A percentile compares a stretch with the other conserved stretches of the same genome.
phyloP scores from a whole-genome alignment of 805 yeast species.

The Candida chilensis region DNA sequence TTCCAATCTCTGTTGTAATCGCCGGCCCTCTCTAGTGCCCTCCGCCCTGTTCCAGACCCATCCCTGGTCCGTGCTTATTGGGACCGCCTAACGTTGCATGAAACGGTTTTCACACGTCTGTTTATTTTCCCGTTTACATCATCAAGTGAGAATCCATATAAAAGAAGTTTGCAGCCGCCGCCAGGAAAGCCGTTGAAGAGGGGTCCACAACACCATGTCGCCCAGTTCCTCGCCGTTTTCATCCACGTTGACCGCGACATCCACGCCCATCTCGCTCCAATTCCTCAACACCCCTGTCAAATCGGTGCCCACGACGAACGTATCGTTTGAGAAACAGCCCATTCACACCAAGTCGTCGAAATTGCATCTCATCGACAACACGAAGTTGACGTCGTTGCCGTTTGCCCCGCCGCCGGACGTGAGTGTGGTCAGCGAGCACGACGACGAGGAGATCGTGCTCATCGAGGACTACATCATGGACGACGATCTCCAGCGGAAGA shows the following conservation, averaged over 20 bases:
- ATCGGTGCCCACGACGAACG: no score
- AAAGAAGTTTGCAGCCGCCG: no score
- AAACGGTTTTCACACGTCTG: no score
- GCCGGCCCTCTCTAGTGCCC: no score
- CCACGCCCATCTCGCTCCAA: background rate
- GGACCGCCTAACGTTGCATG: no score
- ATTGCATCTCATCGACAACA: conserved; percentile 38
- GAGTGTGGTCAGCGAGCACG: conserved; percentile 4
- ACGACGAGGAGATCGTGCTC: conserved; percentile 3
- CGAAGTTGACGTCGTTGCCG: conserved; percentile 41
- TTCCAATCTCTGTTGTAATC: no score
- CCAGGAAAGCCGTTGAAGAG: no score
- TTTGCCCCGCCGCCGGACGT: conserved; percentile 45
- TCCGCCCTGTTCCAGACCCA: no score
- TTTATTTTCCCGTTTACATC: no score
- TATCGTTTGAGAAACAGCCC: background rate
- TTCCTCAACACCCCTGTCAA: background rate
- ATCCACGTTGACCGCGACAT: background rate
- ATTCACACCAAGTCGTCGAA: conserved; percentile 18
- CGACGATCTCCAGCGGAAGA: background rate
- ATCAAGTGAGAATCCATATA: no score
- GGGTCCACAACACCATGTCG: background rate
- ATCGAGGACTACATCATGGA: conserved; percentile 3
- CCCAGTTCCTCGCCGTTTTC: background rate
- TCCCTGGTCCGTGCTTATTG: no score